Percentiles rank a stretch among this genome's conserved stretches.
phyloP scores from a whole-genome alignment of 2,329 filamentous ascomycete species.

The Ampelomyces quisqualis region DNA sequence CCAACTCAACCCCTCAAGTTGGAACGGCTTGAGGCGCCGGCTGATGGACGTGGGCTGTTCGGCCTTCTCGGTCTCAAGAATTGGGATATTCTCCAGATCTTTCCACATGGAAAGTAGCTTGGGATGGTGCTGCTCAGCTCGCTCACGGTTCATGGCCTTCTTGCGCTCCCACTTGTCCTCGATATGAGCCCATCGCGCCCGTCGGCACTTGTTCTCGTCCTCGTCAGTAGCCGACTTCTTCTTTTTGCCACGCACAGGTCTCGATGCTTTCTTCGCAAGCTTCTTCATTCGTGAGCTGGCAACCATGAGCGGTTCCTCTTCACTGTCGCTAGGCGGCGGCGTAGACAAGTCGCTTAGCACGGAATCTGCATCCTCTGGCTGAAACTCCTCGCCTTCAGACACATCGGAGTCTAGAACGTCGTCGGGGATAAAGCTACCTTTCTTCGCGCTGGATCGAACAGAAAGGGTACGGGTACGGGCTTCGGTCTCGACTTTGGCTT shows the following conservation, averaged over 20 bases:
- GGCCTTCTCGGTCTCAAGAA: slow-evolving; percentile 65
- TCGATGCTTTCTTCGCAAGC: slow-evolving; percentile 9
- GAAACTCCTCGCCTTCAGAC: slow-evolving; percentile 34
- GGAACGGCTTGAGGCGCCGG: slow-evolving; percentile 85
- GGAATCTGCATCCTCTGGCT: slow-evolving; percentile 25
- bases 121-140: slow-evolving; percentile 75
- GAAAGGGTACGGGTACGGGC: slow-evolving; percentile 18
- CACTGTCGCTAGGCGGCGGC: slow-evolving; percentile 26
- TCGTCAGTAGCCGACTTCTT: slow-evolving; percentile 28
- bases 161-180: slow-evolving; percentile 45
- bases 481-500: slow-evolving; percentile 23
- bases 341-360: slow-evolving; percentile 19
- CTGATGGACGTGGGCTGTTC: slow-evolving; percentile 75
- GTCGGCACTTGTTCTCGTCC: slow-evolving; percentile 19
- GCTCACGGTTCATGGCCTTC: slow-evolving; percentile 59
- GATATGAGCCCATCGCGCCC: slow-evolving; percentile 37
- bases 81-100: slow-evolving; percentile 66
- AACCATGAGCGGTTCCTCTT: slow-evolving; percentile 29
- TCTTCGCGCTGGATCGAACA: slow-evolving; percentile 23
- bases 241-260: slow-evolving; percentile 25
- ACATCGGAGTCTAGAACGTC: slow-evolving; percentile 23
- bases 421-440: slow-evolving; percentile 14
- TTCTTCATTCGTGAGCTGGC: slow-evolving; percentile 22
- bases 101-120: slow-evolving; percentile 82
- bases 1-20: slow-evolving; percentile 91